A percentile compares a stretch with the other conserved stretches of the same genome.
phyloP scores from a whole-genome alignment of 2,329 filamentous ascomycete genomes.

The Stagonosporopsis chrysanthemi region DNA sequence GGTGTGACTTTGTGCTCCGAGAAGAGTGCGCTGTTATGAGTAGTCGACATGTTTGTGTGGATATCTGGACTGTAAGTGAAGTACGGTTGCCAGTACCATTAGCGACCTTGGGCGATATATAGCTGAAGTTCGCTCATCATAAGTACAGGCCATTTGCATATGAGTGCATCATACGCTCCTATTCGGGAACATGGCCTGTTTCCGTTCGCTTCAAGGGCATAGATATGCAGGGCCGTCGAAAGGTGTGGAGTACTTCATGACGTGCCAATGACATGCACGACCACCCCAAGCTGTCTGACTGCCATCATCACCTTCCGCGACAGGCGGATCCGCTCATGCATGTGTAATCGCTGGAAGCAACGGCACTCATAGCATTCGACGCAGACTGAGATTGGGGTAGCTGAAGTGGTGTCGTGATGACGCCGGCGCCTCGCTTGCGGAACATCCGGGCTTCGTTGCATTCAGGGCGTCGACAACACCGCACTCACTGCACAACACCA shows the following conservation, averaged over 20 bases:
- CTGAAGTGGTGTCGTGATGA: neutral
- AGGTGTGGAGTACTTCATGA: conserved; percentile 5
- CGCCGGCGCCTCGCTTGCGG: neutral
- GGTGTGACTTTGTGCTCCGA: conserved; percentile 28
- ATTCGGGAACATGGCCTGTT: conserved; percentile 13
- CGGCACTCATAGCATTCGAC: neutral
- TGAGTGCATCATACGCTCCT: conserved; percentile 4
- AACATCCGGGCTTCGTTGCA: conserved; percentile 2
- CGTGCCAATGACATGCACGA: conserved; percentile 14
- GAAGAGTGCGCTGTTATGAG: conserved; percentile 9
- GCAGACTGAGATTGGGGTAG: neutral
- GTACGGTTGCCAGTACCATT: neutral
- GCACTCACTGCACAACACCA: neutral
- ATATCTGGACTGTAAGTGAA: neutral
- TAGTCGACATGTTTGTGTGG: conserved; percentile 1
- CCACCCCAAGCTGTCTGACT: neutral
- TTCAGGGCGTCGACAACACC: conserved; percentile 5
- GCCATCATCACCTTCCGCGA: conserved; percentile 1
- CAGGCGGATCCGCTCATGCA: neutral
- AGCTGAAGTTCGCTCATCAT: neutral
- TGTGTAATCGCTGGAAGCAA: conserved; percentile 3
- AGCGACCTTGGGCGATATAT: neutral
- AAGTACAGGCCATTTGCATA: neutral
- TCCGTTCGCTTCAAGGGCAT: neutral
- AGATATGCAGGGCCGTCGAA: conserved; percentile 2